These are phyloP conservation scores for Physaria fendleri DNA, from an alignment of 345 rosid species.

Conservation along the genomic window DNA sequence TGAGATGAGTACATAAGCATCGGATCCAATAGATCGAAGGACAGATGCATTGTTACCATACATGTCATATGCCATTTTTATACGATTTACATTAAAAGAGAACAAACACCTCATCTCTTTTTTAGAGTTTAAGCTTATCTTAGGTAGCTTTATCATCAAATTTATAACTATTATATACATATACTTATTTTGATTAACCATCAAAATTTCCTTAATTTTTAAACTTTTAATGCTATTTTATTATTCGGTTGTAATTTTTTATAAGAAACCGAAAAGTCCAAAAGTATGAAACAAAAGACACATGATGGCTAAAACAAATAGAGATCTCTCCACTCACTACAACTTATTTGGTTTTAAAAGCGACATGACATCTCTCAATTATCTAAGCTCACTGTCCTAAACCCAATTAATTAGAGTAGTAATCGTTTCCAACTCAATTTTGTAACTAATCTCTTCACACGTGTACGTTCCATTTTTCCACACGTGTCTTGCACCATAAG, in stretches of 20 bases:
- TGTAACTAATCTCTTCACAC: background rate
- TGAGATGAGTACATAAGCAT: background rate
- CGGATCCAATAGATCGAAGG: slow-evolving; percentile 10
- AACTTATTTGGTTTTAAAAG: background rate
- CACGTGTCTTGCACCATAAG: too few species aligned
- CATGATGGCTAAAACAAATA: background rate
- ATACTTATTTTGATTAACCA: background rate
- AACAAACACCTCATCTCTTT: background rate
- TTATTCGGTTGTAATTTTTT: background rate
- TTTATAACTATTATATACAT: too few species aligned
- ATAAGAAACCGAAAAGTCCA: background rate
- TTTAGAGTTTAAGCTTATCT: background rate
- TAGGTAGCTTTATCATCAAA: too few species aligned
- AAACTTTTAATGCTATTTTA: background rate
- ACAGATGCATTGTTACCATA: background rate
- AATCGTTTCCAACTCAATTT: background rate
- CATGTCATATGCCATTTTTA: background rate
- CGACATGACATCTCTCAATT: slow-evolving; percentile 18
- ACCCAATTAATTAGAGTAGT: background rate
- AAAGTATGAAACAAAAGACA: background rate
- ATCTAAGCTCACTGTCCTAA: background rate
- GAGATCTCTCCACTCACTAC: background rate
- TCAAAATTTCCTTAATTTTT: background rate
- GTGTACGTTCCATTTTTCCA: too few species aligned
- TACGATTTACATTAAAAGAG: background rate